Evolutionary conservation across 805 yeast species (phyloP), one percentile per base, ranked within the genome.

Genomic region (Wickerhamiella kurtzmanii): DNA sequence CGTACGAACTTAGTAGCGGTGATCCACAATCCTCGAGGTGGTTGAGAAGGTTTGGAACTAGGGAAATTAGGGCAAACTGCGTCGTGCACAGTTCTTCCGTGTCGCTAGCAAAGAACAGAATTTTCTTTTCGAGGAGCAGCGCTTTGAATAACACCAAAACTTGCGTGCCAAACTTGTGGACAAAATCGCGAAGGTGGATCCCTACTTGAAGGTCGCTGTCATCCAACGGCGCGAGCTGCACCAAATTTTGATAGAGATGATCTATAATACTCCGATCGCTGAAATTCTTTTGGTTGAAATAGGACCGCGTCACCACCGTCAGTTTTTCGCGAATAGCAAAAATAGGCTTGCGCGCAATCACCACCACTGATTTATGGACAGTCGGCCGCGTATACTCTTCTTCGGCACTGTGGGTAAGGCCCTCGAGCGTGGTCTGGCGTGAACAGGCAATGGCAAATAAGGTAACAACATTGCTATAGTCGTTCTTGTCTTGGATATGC

Each of bases 361-460:
- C 79, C 3, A 92, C 95, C 22, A 92, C 75, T 0, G 95, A 80
- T 59, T 92, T 92, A 58, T 92, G 98, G 2, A 92, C 88, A 0
- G 86, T 79, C 1, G 95, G 82, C 48, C 98, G 69, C 0, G 94
- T 84, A 22, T 82, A 74, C 49, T 82, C 87, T 13, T 73, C 72
- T 13, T 48, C 50, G 11, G 28, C 46, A 46, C 75, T 72, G 46
- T 73, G 68, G 47, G 69, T 71, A 2, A 74, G 59, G 48, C 89
- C 66, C 22, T 79, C 80, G 22, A 73, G 71, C 1, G 82, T 68
- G 38, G 89, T 72, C 63, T 89, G 97, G 36, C 95, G 73, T 22
- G 88, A 85, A 65, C 98, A 92, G 0, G 95, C 80, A 51, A 95
- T 84, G 1, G 95, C 98, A 70, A 92, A 92, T n/a, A 87, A 64